phyloP scores from a whole-genome alignment of 1,139 yeast species.

The Suhomyces maxii region DNA sequence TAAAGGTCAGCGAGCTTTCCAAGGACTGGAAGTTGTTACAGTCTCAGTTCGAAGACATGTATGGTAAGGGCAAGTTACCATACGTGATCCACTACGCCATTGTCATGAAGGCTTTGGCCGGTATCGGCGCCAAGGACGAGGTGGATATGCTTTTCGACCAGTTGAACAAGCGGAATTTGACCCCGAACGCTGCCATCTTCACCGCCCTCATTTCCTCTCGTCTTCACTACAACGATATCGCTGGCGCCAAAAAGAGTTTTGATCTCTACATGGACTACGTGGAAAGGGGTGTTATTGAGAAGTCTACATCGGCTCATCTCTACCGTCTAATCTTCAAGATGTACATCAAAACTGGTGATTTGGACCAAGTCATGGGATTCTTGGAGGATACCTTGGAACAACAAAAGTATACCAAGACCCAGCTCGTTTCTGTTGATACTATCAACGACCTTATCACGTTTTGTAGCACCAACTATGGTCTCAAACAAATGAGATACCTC shows the following conservation, averaged over 20 bases:
- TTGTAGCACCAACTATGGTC: slow-evolving; percentile 24
- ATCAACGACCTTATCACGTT: slow-evolving; percentile 20
- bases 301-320: slow-evolving; percentile 35
- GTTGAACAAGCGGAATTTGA: slow-evolving; percentile 44
- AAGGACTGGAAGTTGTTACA: slow-evolving; percentile 64
- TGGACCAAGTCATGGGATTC: slow-evolving; percentile 40
- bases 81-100: slow-evolving; percentile 59
- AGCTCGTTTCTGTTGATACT: slow-evolving; percentile 21
- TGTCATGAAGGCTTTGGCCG: slow-evolving; percentile 63
- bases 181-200: slow-evolving; percentile 50
- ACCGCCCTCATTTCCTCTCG: slow-evolving; percentile 51
- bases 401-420: slow-evolving; percentile 16
- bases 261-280: slow-evolving; percentile 18
- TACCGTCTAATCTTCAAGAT: slow-evolving; percentile 43
- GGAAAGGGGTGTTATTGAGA: slow-evolving; percentile 19
- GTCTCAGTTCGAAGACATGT: slow-evolving; percentile 59
- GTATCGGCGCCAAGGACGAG: slow-evolving; percentile 54
- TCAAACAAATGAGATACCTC: slow-evolving; percentile 25
- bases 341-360: slow-evolving; percentile 37
- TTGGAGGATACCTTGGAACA: slow-evolving; percentile 33
- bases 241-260: slow-evolving; percentile 34
- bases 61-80: slow-evolving; percentile 58
- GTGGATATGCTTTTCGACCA: slow-evolving; percentile 55
- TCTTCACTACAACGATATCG: slow-evolving; percentile 45
- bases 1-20: slow-evolving; percentile 50